A percentile compares a stretch with the other conserved stretches of the same genome.
Conservation (phyloP, 2,329 filamentous ascomycete species). For the Zymoseptoria tritici region DNA sequence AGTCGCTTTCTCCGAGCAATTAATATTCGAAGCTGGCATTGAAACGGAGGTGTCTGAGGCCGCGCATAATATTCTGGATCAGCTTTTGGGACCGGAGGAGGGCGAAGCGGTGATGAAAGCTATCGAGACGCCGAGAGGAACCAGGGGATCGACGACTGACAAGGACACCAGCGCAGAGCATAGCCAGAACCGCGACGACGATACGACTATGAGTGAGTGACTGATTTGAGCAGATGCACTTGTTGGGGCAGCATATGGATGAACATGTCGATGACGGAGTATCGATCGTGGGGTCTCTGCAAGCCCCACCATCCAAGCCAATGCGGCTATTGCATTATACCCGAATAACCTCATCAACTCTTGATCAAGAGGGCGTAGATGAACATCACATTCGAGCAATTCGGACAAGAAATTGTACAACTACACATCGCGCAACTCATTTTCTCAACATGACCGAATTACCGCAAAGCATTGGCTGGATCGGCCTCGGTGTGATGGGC, state of each 20-base stretch:
- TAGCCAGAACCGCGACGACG: neutral
- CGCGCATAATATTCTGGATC: conserved; percentile 74
- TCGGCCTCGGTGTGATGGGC: conserved; percentile 51
- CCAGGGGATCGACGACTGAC: neutral
- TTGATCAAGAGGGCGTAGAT: neutral
- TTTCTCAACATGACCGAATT: conserved; percentile 16
- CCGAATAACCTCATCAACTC: neutral
- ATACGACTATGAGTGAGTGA: neutral
- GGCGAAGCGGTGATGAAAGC: conserved; percentile 52
- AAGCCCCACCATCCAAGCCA: neutral
- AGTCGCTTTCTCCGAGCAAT: conserved; percentile 75
- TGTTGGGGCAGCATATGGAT: neutral
- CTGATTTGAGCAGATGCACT: neutral
- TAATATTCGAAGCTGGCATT: conserved; percentile 69
- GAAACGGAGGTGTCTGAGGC: conserved; percentile 71
- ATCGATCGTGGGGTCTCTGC: neutral
- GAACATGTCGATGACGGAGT: neutral
- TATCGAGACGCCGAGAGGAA: conserved; percentile 33
- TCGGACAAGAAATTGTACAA: neutral
- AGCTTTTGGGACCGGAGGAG: conserved; percentile 72
- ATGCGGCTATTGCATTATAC: neutral
- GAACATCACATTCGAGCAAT: neutral
- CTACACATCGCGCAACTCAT: neutral
- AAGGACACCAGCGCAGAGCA: neutral
- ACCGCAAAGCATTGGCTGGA: conserved; percentile 38